Base-by-base conservation (phyloP, 192 early-diverging fungal genomes). In the Mortierella alpina region DNA sequence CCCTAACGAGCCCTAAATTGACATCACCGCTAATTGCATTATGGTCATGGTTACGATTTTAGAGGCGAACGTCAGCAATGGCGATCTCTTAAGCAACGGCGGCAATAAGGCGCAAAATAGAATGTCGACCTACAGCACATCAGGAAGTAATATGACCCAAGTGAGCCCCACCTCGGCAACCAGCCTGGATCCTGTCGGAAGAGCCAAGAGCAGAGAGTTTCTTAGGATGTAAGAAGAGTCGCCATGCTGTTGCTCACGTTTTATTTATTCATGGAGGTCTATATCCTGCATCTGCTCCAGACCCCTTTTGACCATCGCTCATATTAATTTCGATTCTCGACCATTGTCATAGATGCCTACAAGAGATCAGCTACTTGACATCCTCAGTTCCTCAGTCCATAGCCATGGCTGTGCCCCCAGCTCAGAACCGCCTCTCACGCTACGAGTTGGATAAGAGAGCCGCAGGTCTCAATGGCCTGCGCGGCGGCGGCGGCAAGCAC, bases 151-250 rank as follows among this genome's bases (percentile, higher is more conserved):
- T 41, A 80, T 80, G 77, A 61, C 70, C 17, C 70, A 72, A 80
- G 70, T 72, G 64, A 80, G 77, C 59, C 77, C 77, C 51, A 72
- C 77, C 11, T 68, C 77, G 5, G 66, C 48, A 17, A 49, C 63
- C 17, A 62, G 54, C 60, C 10, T 68, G 48, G 77, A 80, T 57
- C 77, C 65, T 7, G 59, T 50, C 7, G 70, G 77, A 49, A 80
- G 77, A 63, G 77, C 77, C 42, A 80, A 72, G 60, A 80, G 77
- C 77, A 67, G 77, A 51, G 77, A 80, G 61, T 80, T 80, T 68
- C 57, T 80, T 52, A 67, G 77, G 48, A 72, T 80, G 77, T 72
- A 80, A 68, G 77, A 7, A 3, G 23, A 31, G 31, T 31, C 31
- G 31, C 31, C 31, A 31, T 31, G 31, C 11, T 13, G 60, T 8